Percentiles rank a stretch among this genome's conserved stretches.
These are phyloP conservation scores for Geranium rotundifolium DNA, from an alignment of 345 rosid species.

Conservation along the genomic window DNA sequence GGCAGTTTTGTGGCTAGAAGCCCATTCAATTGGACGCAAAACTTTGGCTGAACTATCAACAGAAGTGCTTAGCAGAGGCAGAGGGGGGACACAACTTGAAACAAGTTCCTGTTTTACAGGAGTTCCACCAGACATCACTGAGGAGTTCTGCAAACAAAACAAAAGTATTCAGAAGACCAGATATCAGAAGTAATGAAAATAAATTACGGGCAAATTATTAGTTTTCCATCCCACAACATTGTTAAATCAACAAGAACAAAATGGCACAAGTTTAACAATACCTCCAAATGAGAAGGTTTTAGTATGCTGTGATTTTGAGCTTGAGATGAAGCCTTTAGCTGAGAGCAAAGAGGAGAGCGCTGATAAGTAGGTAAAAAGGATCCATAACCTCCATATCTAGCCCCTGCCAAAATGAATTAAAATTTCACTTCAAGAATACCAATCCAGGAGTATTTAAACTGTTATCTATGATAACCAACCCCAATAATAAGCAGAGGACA, in stretches of 20 bases:
- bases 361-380: constrained; percentile 53
- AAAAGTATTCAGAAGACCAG: too few species aligned
- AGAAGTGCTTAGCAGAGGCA: not conserved
- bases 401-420: constrained; percentile 35
- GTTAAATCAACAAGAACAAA: not conserved
- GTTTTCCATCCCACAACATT: not conserved
- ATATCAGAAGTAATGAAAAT: too few species aligned
- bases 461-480: not conserved
- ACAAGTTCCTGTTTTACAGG: not conserved
- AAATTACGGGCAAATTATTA: too few species aligned
- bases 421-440: constrained; percentile 9
- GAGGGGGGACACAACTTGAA: not conserved
- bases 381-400: constrained; percentile 50
- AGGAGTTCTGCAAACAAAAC: not conserved
- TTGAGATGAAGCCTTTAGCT: constrained; percentile 24
- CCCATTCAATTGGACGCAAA: constrained; percentile 13
- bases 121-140: not conserved
- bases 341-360: constrained; percentile 17
- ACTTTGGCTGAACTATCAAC: constrained; percentile 15
- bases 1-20: constrained; percentile 21
- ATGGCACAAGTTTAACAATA: constrained; percentile 29
- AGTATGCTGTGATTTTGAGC: constrained; percentile 14
- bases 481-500: too few species aligned
- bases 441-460: not conserved
- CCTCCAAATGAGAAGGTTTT: constrained; percentile 21